Evolutionary conservation across 106 monocot genomes (phyloP).

Genomic region (Phalaenopsis equestris): DNA sequence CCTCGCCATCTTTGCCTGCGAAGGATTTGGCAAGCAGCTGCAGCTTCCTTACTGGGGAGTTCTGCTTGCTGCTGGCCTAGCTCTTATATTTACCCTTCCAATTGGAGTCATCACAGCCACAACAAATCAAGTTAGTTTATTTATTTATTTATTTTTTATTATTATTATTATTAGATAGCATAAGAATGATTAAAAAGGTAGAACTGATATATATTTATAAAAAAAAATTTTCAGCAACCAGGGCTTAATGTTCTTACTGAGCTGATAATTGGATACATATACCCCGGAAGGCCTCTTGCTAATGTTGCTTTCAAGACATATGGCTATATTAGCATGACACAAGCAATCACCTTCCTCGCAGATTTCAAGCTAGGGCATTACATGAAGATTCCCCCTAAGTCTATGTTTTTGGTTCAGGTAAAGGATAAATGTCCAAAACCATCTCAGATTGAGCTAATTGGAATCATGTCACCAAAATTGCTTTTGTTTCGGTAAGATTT

Average conservation of each 20-base stretch:
- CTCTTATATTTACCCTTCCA: conserved; percentile 28
- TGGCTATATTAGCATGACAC: conserved; percentile 1
- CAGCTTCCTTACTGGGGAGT: conserved; percentile 54
- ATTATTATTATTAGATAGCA: too few relatives aligned
- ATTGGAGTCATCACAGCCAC: conserved; percentile 30
- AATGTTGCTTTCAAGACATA: conserved; percentile 21
- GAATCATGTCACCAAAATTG: not conserved
- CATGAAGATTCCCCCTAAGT: conserved; percentile 34
- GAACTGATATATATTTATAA: not conserved
- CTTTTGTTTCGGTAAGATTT: not conserved
- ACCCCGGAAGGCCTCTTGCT: conserved; percentile 27
- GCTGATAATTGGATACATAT: conserved; percentile 23
- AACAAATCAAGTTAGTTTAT: conserved; percentile 18
- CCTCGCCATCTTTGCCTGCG: conserved; percentile 26
- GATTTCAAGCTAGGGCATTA: conserved; percentile 22
- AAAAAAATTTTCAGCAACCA: not conserved
- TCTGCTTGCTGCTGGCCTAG: conserved; percentile 23
- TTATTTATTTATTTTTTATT: not conserved
- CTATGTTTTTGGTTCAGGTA: conserved; percentile 28
- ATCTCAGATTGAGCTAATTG: not conserved
- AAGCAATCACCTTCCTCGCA: conserved; percentile 7
- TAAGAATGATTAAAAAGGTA: not conserved
- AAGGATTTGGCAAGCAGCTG: conserved; percentile 36
- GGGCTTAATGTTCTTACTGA: conserved; percentile 11
- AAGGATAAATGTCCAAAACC: not conserved